Percentiles rank a stretch among this genome's conserved stretches.
These are phyloP conservation scores for Xylariales sp. DNA, from an alignment of 2,329 filamentous ascomycete species.

Conservation along the genomic window DNA sequence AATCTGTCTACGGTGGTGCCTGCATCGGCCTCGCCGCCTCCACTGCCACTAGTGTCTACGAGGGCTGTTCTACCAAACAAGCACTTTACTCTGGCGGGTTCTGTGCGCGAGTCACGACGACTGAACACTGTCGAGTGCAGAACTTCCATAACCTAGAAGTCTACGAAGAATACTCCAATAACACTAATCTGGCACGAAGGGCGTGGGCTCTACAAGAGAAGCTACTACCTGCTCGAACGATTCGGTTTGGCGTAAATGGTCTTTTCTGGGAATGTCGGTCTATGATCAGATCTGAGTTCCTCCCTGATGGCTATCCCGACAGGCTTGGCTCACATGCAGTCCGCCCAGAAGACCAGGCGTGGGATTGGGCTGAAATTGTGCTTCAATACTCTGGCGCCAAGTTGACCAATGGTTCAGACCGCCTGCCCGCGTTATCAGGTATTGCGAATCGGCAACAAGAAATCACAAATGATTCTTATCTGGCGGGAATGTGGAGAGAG, in stretches of 20 bases:
- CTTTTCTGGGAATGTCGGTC: conserved; percentile 5
- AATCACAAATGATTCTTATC: background rate
- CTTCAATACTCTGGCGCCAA: background rate
- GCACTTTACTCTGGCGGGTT: background rate
- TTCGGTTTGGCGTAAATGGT: background rate
- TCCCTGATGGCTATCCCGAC: background rate
- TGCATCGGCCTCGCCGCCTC: background rate
- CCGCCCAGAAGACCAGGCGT: background rate
- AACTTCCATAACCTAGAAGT: background rate
- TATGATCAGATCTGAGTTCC: background rate
- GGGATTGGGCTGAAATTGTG: background rate
- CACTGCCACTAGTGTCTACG: background rate
- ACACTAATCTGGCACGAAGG: background rate
- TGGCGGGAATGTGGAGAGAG: conserved; percentile 3
- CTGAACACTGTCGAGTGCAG: background rate
- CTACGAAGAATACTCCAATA: background rate
- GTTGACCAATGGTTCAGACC: background rate
- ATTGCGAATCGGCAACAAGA: conserved; percentile 2
- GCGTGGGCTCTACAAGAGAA: conserved; percentile 3
- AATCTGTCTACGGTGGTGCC: conserved; percentile 2
- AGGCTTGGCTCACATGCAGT: background rate
- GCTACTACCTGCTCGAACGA: background rate
- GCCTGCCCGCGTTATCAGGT: conserved; percentile 1
- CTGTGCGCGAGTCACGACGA: background rate
- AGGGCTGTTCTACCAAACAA: background rate